Evolutionary conservation across 257 asterid species (phyloP).

Genomic region (Scutellaria baicalensis): DNA sequence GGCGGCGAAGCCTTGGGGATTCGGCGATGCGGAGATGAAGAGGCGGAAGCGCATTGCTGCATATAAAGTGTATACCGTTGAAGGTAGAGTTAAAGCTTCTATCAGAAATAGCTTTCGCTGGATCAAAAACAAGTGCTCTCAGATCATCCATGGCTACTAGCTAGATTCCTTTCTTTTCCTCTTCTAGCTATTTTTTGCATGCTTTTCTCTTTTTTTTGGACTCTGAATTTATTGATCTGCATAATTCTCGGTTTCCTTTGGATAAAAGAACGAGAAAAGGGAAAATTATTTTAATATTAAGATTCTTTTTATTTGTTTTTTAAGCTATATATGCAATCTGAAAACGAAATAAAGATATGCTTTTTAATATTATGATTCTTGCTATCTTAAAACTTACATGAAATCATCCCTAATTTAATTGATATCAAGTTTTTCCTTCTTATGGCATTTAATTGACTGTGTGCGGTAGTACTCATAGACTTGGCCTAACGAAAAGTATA

Average conservation of each 20-base stretch:
- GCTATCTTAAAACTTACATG: too few species aligned
- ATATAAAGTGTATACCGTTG: conserved; percentile 65
- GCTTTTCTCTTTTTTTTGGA: neutral
- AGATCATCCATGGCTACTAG: conserved; percentile 63
- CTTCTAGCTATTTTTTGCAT: neutral
- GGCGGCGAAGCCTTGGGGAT: conserved; percentile 56
- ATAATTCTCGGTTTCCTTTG: neutral
- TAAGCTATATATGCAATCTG: too few species aligned
- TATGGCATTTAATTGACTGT: too few species aligned
- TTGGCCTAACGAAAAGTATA: too few species aligned
- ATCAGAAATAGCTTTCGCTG: conserved; percentile 63
- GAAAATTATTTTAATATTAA: too few species aligned
- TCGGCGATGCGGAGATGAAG: conserved; percentile 60
- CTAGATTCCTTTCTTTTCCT: neutral
- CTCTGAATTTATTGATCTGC: neutral
- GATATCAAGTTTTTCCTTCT: too few species aligned
- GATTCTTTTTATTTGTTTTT: too few species aligned
- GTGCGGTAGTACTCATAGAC: too few species aligned
- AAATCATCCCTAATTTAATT: too few species aligned
- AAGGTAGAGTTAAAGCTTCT: conserved; percentile 73
- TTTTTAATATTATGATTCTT: too few species aligned
- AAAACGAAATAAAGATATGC: too few species aligned
- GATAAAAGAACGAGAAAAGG: too few species aligned
- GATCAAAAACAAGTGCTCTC: conserved; percentile 68
- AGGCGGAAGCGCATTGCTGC: conserved; percentile 66